Percentiles rank a stretch among this genome's conserved stretches.
phyloP scores from a whole-genome alignment of 2,329 filamentous ascomycete species.

The Beauveria brongniartii region DNA sequence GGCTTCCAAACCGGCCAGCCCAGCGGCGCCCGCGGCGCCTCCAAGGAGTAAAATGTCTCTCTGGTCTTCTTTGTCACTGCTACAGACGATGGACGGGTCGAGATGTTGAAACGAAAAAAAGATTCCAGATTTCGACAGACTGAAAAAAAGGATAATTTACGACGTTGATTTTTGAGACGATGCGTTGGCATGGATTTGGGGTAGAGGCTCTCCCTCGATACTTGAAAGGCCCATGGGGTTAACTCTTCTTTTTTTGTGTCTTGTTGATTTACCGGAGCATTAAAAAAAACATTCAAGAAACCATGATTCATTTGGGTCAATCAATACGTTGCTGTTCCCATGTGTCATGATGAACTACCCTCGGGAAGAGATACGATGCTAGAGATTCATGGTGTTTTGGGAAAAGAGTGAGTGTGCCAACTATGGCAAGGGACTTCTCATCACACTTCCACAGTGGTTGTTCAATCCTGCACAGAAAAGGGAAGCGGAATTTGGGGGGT shows the following conservation, averaged over 20 bases:
- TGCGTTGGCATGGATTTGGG: neutral
- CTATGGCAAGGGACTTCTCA: too few relatives aligned
- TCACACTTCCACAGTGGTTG: too few relatives aligned
- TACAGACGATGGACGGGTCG: neutral
- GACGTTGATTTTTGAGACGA: neutral
- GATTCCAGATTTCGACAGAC: neutral
- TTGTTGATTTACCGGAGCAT: constrained; percentile 10
- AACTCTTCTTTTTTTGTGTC: neutral
- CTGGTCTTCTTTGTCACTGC: neutral
- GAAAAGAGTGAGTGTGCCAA: too few relatives aligned
- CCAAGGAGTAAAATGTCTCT: constrained; percentile 24
- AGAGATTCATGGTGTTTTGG: too few relatives aligned
- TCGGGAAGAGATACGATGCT: too few relatives aligned
- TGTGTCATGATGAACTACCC: neutral
- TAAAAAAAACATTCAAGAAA: constrained; percentile 6
- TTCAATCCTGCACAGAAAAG: too few relatives aligned
- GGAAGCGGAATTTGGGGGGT: too few relatives aligned
- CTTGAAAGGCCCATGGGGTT: neutral
- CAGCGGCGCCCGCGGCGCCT: constrained; percentile 67
- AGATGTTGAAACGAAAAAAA: neutral
- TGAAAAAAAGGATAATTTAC: constrained; percentile 15
- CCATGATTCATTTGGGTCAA: neutral
- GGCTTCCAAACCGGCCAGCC: constrained; percentile 88
- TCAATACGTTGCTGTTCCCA: neutral
- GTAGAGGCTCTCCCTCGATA: neutral